These are phyloP conservation scores for Rhexocercosporidium sp. DNA, from an alignment of 2,329 filamentous ascomycete species.

Conservation along the genomic window DNA sequence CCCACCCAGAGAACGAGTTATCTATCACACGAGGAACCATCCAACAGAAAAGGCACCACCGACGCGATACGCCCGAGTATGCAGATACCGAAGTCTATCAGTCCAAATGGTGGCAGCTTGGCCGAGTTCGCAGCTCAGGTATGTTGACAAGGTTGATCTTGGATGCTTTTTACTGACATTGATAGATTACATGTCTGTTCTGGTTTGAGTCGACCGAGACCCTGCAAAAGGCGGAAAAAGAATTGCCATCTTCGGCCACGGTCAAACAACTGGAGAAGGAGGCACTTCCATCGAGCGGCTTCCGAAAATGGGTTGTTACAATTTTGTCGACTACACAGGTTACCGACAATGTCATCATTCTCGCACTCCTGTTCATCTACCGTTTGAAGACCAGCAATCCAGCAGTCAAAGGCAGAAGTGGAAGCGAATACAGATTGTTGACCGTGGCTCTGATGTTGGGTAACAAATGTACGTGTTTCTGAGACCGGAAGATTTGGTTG, in stretches of 20 bases:
- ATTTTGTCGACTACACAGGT: conserved; percentile 95
- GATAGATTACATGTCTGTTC: conserved; percentile 90
- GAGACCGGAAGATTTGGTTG: conserved; percentile 19
- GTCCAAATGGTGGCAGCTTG: conserved; percentile 74
- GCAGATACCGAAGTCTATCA: conserved; percentile 78
- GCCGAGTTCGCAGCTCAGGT: conserved; percentile 86
- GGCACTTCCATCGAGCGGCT: conserved; percentile 78
- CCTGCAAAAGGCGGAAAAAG: conserved; percentile 72
- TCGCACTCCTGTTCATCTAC: conserved; percentile 92
- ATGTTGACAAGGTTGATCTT: conserved; percentile 37
- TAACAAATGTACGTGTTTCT: conserved; percentile 78
- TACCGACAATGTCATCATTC: conserved; percentile 89
- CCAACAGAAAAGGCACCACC: conserved; percentile 32
- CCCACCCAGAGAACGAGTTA: conserved; percentile 26
- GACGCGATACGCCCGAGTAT: conserved; percentile 48
- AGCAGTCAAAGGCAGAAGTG: conserved; percentile 84
- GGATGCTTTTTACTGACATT: conserved; percentile 28
- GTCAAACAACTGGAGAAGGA: conserved; percentile 67
- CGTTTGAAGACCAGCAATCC: conserved; percentile 90
- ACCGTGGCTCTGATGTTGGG: conserved; percentile 97
- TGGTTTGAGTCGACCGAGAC: conserved; percentile 94
- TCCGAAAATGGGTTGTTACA: conserved; percentile 91
- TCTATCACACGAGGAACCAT: conserved; percentile 28
- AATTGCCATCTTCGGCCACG: conserved; percentile 45
- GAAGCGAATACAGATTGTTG: conserved; percentile 90